These are phyloP conservation scores for Tephrocybe sp. DNA, from an alignment of 768 basidiomycete species.

Conservation along the genomic window DNA sequence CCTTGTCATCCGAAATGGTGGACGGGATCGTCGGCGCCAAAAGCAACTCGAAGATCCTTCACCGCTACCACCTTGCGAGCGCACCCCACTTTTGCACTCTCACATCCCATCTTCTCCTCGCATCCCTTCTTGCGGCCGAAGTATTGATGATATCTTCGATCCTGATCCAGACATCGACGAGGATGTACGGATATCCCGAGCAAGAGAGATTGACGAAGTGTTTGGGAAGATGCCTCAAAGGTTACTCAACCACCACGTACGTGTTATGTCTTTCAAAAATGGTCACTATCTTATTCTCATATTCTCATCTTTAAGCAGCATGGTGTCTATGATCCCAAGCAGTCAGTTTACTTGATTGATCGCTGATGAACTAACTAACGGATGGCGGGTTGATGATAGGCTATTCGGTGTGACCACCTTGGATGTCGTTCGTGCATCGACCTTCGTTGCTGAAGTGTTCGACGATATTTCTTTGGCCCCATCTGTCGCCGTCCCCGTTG, in stretches of 20 bases:
- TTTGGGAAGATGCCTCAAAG: constrained; percentile 72
- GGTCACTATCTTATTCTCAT: too few species aligned
- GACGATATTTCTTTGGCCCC: constrained; percentile 60
- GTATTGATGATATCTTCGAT: constrained; percentile 14
- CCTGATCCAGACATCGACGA: constrained; percentile 26
- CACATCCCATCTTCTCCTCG: constrained; percentile 28
- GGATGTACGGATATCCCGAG: constrained; percentile 37
- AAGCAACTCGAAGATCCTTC: constrained; percentile 4
- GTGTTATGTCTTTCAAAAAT: too few species aligned
- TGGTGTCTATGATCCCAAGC: constrained; percentile 88
- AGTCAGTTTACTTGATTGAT: constrained; percentile 41
- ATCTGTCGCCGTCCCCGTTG: constrained; percentile 77
- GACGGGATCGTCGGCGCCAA: constrained; percentile 17
- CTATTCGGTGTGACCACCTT: constrained; percentile 97
- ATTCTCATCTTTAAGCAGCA: constrained; percentile 94
- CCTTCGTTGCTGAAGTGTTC: constrained; percentile 83
- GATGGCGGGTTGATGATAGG: constrained; percentile 35
- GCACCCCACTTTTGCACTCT: constrained; percentile 33
- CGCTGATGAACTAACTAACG: too few species aligned
- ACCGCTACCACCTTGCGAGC: constrained; percentile 32
- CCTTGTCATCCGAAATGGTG: too few species aligned
- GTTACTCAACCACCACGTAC: constrained; percentile 66
- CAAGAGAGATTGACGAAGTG: constrained; percentile 48
- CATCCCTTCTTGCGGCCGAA: constrained; percentile 26
- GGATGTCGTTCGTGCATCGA: constrained; percentile 97